These are phyloP conservation scores for Endothia cerciana DNA, from an alignment of 2,329 filamentous ascomycete genomes.

Conservation along the genomic window DNA sequence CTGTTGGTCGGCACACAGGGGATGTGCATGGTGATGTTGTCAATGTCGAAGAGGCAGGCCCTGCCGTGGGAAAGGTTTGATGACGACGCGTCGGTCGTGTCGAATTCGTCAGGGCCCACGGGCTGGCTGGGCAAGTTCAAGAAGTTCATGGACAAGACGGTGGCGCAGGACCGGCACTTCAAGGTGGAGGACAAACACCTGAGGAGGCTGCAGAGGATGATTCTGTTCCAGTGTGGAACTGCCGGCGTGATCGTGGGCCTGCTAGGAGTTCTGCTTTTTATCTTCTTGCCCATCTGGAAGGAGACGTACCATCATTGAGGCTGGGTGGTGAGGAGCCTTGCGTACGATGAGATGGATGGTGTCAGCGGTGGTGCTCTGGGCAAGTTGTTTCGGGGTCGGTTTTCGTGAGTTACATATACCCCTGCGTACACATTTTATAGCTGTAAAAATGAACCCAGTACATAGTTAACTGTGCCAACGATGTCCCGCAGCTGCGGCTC, in stretches of 20 bases:
- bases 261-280: constrained; percentile 43
- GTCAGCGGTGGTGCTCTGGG: background rate
- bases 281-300: constrained; percentile 49
- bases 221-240: constrained; percentile 46
- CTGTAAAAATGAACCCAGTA: background rate
- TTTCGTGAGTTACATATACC: background rate
- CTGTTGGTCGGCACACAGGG: constrained; percentile 50
- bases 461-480: background rate
- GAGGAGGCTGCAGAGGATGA: constrained; percentile 48
- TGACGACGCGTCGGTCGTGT: constrained; percentile 37
- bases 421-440: background rate
- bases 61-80: constrained; percentile 54
- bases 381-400: background rate
- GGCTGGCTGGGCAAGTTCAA: constrained; percentile 18
- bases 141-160: constrained; percentile 21
- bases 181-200: constrained; percentile 49
- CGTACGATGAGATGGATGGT: background rate
- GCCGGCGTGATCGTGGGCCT: constrained; percentile 42
- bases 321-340: background rate
- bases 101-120: background rate
- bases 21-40: constrained; percentile 51
- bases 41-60: constrained; percentile 50
- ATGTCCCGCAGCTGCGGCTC: background rate
- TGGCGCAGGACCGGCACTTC: constrained; percentile 37
- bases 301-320: constrained; percentile 35